phyloP scores from a whole-genome alignment of 257 asterid genomes.

The Nicotiana knightiana region DNA sequence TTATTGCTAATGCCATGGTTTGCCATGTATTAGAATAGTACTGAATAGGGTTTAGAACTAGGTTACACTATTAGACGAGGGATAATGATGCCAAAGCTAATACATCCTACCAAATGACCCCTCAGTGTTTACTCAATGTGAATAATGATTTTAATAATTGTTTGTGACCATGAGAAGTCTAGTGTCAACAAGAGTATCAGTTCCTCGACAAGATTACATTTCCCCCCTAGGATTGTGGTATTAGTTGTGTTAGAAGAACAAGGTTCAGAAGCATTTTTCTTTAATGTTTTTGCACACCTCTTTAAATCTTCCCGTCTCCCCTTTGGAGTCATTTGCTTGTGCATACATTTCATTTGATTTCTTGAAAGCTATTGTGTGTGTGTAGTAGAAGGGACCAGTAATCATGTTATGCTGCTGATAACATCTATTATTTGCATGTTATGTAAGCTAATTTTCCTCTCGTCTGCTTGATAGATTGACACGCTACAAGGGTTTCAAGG shows the following conservation, averaged over 20 bases:
- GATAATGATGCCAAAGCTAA: no score
- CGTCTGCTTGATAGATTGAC: conserved; percentile 48
- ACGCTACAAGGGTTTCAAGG: conserved; percentile 83
- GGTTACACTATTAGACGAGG: no score
- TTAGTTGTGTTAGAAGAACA: neutral
- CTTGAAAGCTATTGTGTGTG: no score
- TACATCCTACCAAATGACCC: no score
- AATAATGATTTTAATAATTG: neutral
- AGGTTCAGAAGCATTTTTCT: neutral
- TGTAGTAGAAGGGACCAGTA: no score
- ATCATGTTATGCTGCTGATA: neutral
- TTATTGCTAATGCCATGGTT: no score
- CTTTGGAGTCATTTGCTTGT: neutral
- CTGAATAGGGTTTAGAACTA: no score
- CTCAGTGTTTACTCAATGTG: neutral
- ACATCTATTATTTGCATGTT: neutral
- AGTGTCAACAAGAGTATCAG: neutral
- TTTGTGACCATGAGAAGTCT: neutral
- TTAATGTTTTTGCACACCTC: neutral
- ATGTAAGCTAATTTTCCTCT: neutral
- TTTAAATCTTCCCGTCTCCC: neutral
- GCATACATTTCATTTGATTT: neutral
- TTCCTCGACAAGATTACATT: neutral
- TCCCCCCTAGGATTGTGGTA: neutral
- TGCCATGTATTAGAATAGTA: no score